Conservation (phyloP, 2,329 filamentous ascomycete genomes). For the Claviceps spartinae region DNA sequence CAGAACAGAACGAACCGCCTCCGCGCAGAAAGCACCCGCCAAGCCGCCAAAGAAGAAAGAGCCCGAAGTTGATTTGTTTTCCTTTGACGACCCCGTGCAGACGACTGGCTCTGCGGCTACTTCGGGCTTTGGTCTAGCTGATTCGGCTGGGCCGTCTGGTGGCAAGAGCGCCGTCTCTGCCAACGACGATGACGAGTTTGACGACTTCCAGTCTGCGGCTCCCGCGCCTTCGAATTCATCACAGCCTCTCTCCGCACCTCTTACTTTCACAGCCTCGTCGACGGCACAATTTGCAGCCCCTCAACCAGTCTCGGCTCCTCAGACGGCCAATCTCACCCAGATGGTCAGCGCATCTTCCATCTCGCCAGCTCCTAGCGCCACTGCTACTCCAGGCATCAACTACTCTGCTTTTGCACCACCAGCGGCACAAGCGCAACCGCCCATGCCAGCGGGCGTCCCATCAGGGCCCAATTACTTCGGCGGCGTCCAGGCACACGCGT, state of each 20-base stretch:
- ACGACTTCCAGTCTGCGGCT: slow-evolving; percentile 88
- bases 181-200: slow-evolving; percentile 77
- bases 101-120: slow-evolving; percentile 33
- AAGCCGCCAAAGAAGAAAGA: slow-evolving; percentile 68
- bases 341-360: slow-evolving; percentile 70
- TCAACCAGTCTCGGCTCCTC: slow-evolving; percentile 70
- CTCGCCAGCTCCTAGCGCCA: slow-evolving; percentile 53
- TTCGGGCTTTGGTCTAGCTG: slow-evolving; percentile 32
- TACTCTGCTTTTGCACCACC: slow-evolving; percentile 45
- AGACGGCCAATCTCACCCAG: slow-evolving; percentile 67
- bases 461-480: slow-evolving; percentile 90
- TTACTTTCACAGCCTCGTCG: slow-evolving; percentile 38
- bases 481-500: slow-evolving; percentile 45
- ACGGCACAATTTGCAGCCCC: slow-evolving; percentile 64
- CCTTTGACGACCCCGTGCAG: slow-evolving; percentile 66
- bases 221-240: slow-evolving; percentile 38
- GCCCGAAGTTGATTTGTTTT: slow-evolving; percentile 85
- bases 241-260: slow-evolving; percentile 32
- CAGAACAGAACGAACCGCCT: slow-evolving; percentile 18
- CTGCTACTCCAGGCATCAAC: slow-evolving; percentile 43
- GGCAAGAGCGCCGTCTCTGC: slow-evolving; percentile 14
- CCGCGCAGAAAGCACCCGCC: slow-evolving; percentile 29
- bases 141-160: slow-evolving; percentile 21
- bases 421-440: slow-evolving; percentile 26
- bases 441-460: slow-evolving; percentile 53